These are phyloP conservation scores for Calocybe indica DNA, from an alignment of 768 basidiomycete species.

Conservation along the genomic window DNA sequence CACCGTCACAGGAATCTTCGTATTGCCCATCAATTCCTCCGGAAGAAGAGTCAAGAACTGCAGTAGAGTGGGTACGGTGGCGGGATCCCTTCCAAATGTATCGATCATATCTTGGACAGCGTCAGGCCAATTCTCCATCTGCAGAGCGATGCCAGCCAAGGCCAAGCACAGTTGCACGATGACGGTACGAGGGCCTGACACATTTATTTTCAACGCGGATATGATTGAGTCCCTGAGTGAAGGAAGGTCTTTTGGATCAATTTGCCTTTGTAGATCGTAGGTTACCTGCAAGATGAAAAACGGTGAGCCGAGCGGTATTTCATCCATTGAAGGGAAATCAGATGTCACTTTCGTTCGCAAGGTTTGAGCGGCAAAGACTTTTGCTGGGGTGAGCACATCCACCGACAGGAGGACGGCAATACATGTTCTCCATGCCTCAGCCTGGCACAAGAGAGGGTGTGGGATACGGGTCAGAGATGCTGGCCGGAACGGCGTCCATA, in stretches of 20 bases:
- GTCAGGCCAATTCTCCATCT: constrained; percentile 81
- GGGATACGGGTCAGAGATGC: constrained; percentile 60
- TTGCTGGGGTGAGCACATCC: constrained; percentile 72
- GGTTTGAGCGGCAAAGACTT: constrained; percentile 94
- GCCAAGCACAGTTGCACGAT: constrained; percentile 89
- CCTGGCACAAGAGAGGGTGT: constrained; percentile 66
- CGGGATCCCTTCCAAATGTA: constrained; percentile 77
- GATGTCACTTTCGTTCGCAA: constrained; percentile 83
- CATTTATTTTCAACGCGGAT: constrained; percentile 65
- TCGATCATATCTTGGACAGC: constrained; percentile 80
- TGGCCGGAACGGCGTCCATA: constrained; percentile 56
- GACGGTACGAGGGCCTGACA: constrained; percentile 74
- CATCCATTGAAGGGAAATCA: too few species aligned
- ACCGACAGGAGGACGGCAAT: constrained; percentile 83
- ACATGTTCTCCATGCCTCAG: constrained; percentile 94
- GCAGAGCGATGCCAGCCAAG: constrained; percentile 84
- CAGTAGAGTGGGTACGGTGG: constrained; percentile 75
- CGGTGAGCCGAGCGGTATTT: not conserved
- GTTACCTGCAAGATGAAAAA: constrained; percentile 62
- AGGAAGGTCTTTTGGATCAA: constrained; percentile 64
- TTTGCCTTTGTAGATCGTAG: constrained; percentile 83
- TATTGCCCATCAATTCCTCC: constrained; percentile 81
- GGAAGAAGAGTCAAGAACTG: constrained; percentile 90
- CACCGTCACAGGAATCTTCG: constrained; percentile 84
- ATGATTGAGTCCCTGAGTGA: constrained; percentile 87